Base-by-base conservation (phyloP, 2,329 filamentous ascomycete species). In the Domatiomyces catenatus region DNA sequence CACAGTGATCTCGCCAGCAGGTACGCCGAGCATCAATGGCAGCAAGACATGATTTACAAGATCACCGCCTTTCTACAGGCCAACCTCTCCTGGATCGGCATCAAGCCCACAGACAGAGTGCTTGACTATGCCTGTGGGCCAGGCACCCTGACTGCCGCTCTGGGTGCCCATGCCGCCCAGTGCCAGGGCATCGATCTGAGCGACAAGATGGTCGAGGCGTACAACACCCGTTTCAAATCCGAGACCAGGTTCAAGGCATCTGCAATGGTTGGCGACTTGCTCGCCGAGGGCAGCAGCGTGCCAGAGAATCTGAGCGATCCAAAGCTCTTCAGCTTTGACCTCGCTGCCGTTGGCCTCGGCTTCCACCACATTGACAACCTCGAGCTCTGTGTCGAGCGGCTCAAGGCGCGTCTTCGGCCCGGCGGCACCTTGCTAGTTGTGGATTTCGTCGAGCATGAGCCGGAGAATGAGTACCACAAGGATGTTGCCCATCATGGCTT, bases 101-200 rank as follows among this genome's bases (percentile, higher is more conserved):
- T 59, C 24, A 48, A 52, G 43, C 58, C 59, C 42, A 17, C 55
- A 28, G 52, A 57, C 15, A 54, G 56, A 12, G 66, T 86, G 18
- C 69, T 88, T 1, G 84, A 89, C 62, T 89, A 88, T 64, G 84
- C 84, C 15, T 88, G 84, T 61, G 84, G 84, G 7, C 81, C 81
- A 5, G 83, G 83, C 1, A 65, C 77, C 50, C 51, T 57, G 6
- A 59, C 53, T 36, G 39, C 48, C 76, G 71, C 77, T 12, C 70
- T 84, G 12, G 75, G 74, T 1, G 77, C 80, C 1, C 80, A 77
- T 58, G 74, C 79, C 2, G 79, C 76, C 1, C 72, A 80, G 56
- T 77, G 77, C 46, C 67, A 81, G 15, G 84, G 83, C 43, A 72
- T 89, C 44, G 84, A 89, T 61, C 67, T 87, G 50, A 82, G 83